Evolutionary conservation across 257 asterid species (phyloP).

Genomic region (Sherardia arvensis): DNA sequence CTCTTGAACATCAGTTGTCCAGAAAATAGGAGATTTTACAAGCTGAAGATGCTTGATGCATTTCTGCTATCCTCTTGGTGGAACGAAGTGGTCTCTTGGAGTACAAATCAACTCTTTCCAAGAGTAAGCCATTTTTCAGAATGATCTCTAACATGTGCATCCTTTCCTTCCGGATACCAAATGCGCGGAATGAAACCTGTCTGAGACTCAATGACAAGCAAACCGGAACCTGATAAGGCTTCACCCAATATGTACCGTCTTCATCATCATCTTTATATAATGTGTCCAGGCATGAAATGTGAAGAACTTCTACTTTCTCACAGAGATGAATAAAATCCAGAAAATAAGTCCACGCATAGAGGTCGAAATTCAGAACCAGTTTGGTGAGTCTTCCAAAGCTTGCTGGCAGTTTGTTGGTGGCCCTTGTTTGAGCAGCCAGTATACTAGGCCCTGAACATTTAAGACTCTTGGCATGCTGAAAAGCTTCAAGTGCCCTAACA

Average conservation of each 20-base stretch:
- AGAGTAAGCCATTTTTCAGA: neutral
- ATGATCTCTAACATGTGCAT: neutral
- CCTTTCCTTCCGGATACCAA: neutral
- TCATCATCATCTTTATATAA: no score
- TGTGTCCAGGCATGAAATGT: neutral
- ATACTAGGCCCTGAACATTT: no score
- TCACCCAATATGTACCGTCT: neutral
- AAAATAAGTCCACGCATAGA: no score
- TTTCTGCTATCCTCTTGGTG: neutral
- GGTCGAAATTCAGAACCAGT: no score
- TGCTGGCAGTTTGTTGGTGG: neutral
- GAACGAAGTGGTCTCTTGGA: neutral
- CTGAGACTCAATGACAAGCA: no score
- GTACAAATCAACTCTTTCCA: neutral
- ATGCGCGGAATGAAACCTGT: neutral
- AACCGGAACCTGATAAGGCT: no score
- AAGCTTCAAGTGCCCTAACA: no score
- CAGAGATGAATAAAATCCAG: no score
- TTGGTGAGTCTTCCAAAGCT: no score
- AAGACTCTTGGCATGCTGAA: no score
- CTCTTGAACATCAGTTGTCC: no score
- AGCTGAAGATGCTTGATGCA: neutral
- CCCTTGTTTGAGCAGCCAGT: neutral
- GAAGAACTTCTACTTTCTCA: no score
- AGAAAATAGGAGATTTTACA: neutral